These are phyloP conservation scores for Pythium coloratum DNA, from an alignment of 352 stramenopile genomes.

Conservation along the genomic window DNA sequence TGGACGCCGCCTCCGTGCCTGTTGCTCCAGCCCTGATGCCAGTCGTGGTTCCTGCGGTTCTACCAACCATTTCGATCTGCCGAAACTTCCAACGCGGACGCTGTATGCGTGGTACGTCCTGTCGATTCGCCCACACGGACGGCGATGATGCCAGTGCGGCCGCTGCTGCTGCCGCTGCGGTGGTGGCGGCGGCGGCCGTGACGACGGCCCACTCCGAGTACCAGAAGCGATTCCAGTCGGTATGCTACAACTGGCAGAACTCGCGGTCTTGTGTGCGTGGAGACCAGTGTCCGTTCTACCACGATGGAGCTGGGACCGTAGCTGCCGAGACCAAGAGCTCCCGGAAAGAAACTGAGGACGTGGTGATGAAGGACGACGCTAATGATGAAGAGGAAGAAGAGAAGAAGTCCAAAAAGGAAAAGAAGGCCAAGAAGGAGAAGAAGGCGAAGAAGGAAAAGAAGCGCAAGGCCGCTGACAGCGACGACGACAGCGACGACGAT, in stretches of 20 bases:
- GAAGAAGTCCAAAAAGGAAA: conserved; percentile 2
- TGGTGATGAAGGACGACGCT: conserved; percentile 3
- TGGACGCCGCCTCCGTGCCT: conserved; percentile 6
- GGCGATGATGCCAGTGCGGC: not conserved
- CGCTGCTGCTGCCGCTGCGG: not conserved
- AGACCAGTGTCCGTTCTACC: conserved; percentile 32
- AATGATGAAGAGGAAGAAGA: conserved; percentile 12
- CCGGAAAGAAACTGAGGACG: conserved; percentile 3
- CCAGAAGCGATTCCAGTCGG: conserved; percentile 39
- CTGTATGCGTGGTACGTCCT: conserved; percentile 29
- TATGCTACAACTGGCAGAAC: conserved; percentile 47
- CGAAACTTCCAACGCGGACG: conserved; percentile 31
- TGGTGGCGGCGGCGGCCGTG: conserved; percentile 2
- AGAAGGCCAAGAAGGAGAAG: conserved; percentile 25
- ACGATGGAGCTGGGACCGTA: conserved; percentile 19
- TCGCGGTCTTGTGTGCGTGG: conserved; percentile 26
- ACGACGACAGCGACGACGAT: conserved; percentile 9
- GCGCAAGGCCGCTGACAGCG: conserved; percentile 3
- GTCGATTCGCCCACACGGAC: conserved; percentile 33
- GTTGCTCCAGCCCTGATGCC: not conserved
- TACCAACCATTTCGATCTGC: conserved; percentile 31
- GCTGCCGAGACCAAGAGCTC: not conserved
- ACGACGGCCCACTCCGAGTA: conserved; percentile 30
- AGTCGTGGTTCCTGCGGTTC: conserved; percentile 3
- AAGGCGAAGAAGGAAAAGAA: conserved; percentile 24